Evolutionary conservation across 768 basidiomycete genomes (phyloP).

Genomic region (Floccularia luteovirens): DNA sequence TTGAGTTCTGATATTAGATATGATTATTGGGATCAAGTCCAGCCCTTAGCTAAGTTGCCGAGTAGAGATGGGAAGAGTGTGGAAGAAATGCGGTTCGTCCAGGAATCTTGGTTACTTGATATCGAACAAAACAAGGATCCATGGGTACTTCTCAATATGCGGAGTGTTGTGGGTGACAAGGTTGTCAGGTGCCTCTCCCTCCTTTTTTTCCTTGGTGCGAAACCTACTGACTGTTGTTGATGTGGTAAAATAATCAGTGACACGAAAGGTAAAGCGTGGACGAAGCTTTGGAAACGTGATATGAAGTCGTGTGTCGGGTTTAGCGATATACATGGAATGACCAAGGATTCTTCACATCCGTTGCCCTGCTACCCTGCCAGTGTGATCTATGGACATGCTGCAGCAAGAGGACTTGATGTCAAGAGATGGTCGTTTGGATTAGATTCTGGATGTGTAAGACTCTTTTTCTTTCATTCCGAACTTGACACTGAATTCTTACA

Average conservation of each 20-base stretch:
- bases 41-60: slow-evolving; percentile 70
- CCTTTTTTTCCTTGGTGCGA: not conserved
- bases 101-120: slow-evolving; percentile 61
- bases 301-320: slow-evolving; percentile 56
- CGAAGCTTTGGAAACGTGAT: slow-evolving; percentile 63
- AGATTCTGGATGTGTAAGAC: slow-evolving; percentile 88
- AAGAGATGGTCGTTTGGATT: slow-evolving; percentile 81
- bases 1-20: slow-evolving; percentile 63
- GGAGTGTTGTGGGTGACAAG: slow-evolving; percentile 39
- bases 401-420: slow-evolving; percentile 71
- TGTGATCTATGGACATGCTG: slow-evolving; percentile 84
- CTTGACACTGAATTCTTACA: no score
- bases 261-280: slow-evolving; percentile 63
- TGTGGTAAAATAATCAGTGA: slow-evolving; percentile 4
- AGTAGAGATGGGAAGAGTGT: no score
- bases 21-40: slow-evolving; percentile 33
- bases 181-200: slow-evolving; percentile 30
- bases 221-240: no score
- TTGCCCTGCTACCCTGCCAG: slow-evolving; percentile 66
- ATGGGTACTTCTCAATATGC: slow-evolving; percentile 72
- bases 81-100: slow-evolving; percentile 50
- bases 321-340: not conserved
- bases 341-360: slow-evolving; percentile 8
- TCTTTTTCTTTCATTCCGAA: no score
- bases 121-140: slow-evolving; percentile 75